phyloP scores from a whole-genome alignment of 2,329 filamentous ascomycete genomes.

The Phoma sp. region DNA sequence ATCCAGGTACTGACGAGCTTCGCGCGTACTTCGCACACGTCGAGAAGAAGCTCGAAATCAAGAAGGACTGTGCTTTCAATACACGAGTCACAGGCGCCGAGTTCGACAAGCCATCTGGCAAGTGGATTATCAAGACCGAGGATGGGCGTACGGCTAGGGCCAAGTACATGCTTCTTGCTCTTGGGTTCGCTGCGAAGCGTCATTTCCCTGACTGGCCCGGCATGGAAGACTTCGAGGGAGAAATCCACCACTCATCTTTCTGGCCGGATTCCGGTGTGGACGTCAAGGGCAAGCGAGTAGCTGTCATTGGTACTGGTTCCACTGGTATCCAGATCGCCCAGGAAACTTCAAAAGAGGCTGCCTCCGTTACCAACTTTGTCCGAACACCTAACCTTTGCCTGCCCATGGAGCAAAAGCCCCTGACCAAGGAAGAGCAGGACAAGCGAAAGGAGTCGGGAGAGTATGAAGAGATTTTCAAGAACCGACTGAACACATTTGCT shows the following conservation, averaged over 20 bases:
- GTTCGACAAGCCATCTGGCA: conserved; percentile 56
- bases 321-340: conserved; percentile 70
- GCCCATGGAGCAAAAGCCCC: conserved; percentile 61
- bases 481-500: conserved; percentile 60
- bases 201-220: conserved; percentile 67
- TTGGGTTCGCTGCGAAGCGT: conserved; percentile 65
- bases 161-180: conserved; percentile 60
- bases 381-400: conserved; percentile 70
- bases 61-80: conserved; percentile 64
- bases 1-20: conserved; percentile 60
- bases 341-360: conserved; percentile 61
- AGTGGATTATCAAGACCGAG: conserved; percentile 59
- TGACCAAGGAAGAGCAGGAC: conserved; percentile 61
- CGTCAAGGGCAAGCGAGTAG: conserved; percentile 64
- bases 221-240: conserved; percentile 65
- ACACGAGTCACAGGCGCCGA: conserved; percentile 60
- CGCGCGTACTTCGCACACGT: conserved; percentile 65
- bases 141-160: conserved; percentile 59
- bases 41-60: conserved; percentile 61
- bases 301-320: conserved; percentile 69
- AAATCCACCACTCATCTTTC: conserved; percentile 65
- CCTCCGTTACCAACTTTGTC: conserved; percentile 65
- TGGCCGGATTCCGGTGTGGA: conserved; percentile 66
- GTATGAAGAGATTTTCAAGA: conserved; percentile 57
- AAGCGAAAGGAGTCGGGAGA: conserved; percentile 42